Base-by-base conservation (phyloP, 495 filamentous ascomycete genomes). In the Xylaria cubensis region DNA sequence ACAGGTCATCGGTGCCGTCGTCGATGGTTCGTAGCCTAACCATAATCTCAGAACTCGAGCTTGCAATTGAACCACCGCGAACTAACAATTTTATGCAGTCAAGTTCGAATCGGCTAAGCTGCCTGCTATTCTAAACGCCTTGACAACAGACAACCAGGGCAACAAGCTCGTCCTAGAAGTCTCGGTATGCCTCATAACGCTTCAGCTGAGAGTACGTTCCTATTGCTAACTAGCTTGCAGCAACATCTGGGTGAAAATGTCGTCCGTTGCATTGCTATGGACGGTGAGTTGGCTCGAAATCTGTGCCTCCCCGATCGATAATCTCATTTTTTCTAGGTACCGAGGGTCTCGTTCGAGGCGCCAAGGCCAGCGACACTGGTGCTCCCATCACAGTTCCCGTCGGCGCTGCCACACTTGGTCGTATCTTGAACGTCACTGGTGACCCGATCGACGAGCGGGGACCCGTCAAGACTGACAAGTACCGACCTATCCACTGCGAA, bases 361-460 rank as follows among this genome's bases (percentile, higher is more conserved):
- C 88, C 80, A 87, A 87, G 80, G 93, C 92, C 78, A 86, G 83
- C 76, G 96, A 99, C 84, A 97, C 95, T 80, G 97, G 97, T 82
- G 87, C 90, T 73, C 96, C 96, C 81, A 99, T 99, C 89, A 95
- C 90, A 86, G 93, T 99, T 81, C 96, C 96, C 81, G 96, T 99
- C 88, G 96, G 96, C 81, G 89, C 90, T 78, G 94, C 89, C 80
- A 97, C 95, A 67, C 93, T 99, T 74, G 96, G 96, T 80, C 96
- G 96, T 90, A 99, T 99, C 89, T 94, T 99, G 88, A 99, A 99
- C 90, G 96, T 99, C 86, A 99, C 96, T 88, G 96, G 96, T 89
- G 94, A 99, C 86, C 97, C 96, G 81, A 98, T 99, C 88, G 96
- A 99, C 82, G 96, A 98, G 90, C 94, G 97, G 87, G 96, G 96